These are phyloP conservation scores for Leccinellum rugosiceps DNA, from an alignment of 768 basidiomycete species.

Conservation along the genomic window DNA sequence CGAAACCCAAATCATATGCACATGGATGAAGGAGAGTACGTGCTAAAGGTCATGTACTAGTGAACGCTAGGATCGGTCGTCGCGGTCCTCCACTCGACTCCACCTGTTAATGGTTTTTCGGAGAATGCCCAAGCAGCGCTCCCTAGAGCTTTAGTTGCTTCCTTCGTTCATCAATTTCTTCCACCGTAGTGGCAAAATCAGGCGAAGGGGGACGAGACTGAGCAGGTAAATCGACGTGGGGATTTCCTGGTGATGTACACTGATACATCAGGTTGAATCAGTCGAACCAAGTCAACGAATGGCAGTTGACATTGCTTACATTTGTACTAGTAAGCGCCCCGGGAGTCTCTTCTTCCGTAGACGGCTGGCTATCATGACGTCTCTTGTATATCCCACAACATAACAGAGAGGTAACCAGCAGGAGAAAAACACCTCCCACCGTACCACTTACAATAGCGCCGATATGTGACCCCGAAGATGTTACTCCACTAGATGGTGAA, in stretches of 20 bases:
- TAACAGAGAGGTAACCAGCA: neutral
- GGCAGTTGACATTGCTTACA: neutral
- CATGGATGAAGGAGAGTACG: neutral
- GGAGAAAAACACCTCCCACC: neutral
- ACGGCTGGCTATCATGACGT: neutral
- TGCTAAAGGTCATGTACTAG: too few relatives aligned
- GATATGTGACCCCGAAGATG: neutral
- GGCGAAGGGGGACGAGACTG: neutral
- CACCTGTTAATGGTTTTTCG: too few relatives aligned
- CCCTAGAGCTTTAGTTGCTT: neutral
- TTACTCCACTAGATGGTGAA: neutral
- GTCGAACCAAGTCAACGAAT: neutral
- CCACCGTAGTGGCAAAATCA: neutral
- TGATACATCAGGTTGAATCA: neutral
- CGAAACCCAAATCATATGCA: too few relatives aligned
- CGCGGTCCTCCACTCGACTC: too few relatives aligned
- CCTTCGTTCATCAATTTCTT: neutral
- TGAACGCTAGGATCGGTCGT: too few relatives aligned
- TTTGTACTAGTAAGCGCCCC: neutral
- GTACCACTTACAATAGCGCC: slow-evolving; percentile 9
- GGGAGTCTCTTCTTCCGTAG: neutral
- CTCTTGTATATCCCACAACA: neutral
- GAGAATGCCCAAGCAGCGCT: too few relatives aligned
- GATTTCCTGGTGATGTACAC: neutral
- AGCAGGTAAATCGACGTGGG: neutral